Evolutionary conservation across 371 early-diverging fungal genomes (phyloP), one percentile per base, ranked within the genome.

Genomic region (Rhizopus microsporus): DNA sequence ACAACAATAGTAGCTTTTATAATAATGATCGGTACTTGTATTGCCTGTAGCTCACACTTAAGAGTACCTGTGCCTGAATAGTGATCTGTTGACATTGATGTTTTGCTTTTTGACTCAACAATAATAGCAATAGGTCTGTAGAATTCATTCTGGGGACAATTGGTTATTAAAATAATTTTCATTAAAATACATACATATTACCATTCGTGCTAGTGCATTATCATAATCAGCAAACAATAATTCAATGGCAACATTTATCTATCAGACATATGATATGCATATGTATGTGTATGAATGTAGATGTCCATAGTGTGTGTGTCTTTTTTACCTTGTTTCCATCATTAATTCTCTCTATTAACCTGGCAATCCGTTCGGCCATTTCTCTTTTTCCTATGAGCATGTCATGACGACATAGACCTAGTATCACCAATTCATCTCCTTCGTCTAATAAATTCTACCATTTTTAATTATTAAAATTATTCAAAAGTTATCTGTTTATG

Each of bases 51-150:
- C 13, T 58, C 44, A 46, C 53, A 57, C 32, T 63, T 63, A 30
- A 63, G 57, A 13, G 57, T 57, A 17, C 63, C 63, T 34, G 63
- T 53, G 23, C 63, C 63, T 16, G 63, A 57, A 49, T 57, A 63
- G 1, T 53, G 57, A 34, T 52, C 45, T 9, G 46, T 63, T 10
- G 57, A 57, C 50, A 53, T 57, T 7, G 45, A 4, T n/a, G 43
- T 48, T 43, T 16, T 33, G 16, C 57, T 63, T 35, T 57, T 46
- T 23, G 63, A 46, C 10, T 58, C 54, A 7, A 63, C 57, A 9
- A 63, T 40, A 4, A 63, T 30, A 39, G 53, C 51, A 4, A 58
- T 53, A 6, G 63, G 63, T 37, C 57, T 47, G 44, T 63, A 63
- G 57, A 63, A 57, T 15, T 40, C 40, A 6, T 47, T 47, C 56